phyloP scores from a whole-genome alignment of 441 rosid species.

The Monsonia emarginata region DNA sequence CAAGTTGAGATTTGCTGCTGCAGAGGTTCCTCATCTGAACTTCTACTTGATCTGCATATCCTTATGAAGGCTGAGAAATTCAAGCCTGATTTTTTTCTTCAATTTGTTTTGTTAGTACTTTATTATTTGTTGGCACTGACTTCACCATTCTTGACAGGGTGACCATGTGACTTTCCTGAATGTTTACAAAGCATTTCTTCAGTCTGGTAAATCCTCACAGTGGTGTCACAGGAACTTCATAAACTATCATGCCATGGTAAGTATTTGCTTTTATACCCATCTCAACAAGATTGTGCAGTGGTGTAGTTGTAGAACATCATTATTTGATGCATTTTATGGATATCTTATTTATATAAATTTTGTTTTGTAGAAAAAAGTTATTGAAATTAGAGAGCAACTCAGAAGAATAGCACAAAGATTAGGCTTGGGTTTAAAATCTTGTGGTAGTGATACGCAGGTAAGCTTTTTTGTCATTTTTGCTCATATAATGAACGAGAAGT shows the following conservation, averaged over 20 bases:
- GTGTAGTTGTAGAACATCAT: background rate
- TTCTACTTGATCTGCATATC: background rate
- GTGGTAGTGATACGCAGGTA: slow-evolving; percentile 61
- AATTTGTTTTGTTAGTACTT: background rate
- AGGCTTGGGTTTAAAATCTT: slow-evolving; percentile 68
- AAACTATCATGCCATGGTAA: slow-evolving; percentile 81
- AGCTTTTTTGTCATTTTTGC: slow-evolving; percentile 1
- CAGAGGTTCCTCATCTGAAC: slow-evolving; percentile 49
- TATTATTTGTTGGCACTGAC: background rate
- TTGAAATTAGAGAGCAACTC: slow-evolving; percentile 76
- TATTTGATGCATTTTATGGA: background rate
- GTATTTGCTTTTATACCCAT: slow-evolving; percentile 11
- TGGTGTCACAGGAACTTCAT: slow-evolving; percentile 80
- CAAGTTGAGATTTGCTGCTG: slow-evolving; percentile 89
- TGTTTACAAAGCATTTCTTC: slow-evolving; percentile 76
- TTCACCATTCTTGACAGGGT: slow-evolving; percentile 40
- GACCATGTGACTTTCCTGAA: slow-evolving; percentile 84
- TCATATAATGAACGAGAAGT: background rate
- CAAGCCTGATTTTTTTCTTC: background rate
- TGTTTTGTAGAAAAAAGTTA: slow-evolving; percentile 57
- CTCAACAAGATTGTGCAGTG: slow-evolving; percentile 3
- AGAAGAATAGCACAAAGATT: slow-evolving; percentile 61
- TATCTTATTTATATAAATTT: background rate
- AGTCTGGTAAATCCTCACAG: slow-evolving; percentile 63
- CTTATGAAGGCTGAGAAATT: background rate